Evolutionary conservation across 305 asterid species (phyloP).

Genomic region (Solanum chacoense): DNA sequence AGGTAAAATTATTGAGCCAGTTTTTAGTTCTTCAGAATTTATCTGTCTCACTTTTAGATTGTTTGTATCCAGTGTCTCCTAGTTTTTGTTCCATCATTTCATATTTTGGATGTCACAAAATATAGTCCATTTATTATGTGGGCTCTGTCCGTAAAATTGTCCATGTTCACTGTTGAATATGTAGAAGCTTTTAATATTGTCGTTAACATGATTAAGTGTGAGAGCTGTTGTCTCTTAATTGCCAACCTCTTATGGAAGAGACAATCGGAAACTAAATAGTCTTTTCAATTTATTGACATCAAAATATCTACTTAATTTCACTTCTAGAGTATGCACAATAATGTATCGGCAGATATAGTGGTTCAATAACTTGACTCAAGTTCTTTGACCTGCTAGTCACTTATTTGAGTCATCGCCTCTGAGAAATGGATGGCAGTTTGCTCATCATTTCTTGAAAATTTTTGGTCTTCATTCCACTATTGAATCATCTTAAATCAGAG

Average conservation of each 20-base stretch:
- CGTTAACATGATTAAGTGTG: not conserved
- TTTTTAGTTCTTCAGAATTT: not conserved
- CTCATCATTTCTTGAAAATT: not conserved
- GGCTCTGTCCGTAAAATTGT: not conserved
- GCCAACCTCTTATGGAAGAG: not conserved
- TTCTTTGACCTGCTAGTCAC: not conserved
- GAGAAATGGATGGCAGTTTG: not conserved
- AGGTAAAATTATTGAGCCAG: constrained; percentile 31
- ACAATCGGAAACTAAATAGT: not conserved
- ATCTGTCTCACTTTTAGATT: not conserved
- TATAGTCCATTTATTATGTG: not conserved
- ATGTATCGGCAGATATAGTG: not conserved
- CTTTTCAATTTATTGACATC: not conserved
- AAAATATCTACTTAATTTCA: not conserved
- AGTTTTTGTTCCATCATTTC: not conserved
- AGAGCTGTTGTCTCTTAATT: not conserved
- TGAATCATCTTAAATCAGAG: not conserved
- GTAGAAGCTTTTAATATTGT: not conserved
- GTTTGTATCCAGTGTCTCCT: not conserved
- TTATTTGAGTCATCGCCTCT: not conserved
- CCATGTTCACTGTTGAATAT: not conserved
- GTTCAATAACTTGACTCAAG: not conserved
- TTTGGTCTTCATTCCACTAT: not conserved
- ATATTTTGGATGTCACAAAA: not conserved
- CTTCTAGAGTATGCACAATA: not conserved